A percentile compares a stretch with the other conserved stretches of the same genome.
These are phyloP conservation scores for Phytophthora chlamydospora DNA, from an alignment of 352 stramenopile species.

Conservation along the genomic window DNA sequence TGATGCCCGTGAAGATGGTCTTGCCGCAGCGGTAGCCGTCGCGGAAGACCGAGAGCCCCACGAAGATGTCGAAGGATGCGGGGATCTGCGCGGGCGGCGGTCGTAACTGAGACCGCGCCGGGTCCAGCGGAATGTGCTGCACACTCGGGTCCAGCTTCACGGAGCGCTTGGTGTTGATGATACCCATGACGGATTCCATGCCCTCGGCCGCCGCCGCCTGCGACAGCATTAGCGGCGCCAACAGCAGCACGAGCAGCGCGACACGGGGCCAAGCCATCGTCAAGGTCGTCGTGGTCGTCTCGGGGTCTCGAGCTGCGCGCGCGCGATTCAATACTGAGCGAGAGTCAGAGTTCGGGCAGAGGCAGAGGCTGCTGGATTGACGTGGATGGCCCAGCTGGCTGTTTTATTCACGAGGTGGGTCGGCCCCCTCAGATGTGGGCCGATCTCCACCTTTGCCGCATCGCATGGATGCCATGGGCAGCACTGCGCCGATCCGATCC, in stretches of 20 bases:
- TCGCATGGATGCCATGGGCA: no score
- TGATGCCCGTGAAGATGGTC: constrained; percentile 82
- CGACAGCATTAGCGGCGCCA: constrained; percentile 20
- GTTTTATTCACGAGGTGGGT: not conserved
- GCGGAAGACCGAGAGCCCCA: constrained; percentile 84
- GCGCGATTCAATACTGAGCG: constrained; percentile 30
- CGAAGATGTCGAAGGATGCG: constrained; percentile 63
- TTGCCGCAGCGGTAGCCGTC: constrained; percentile 82
- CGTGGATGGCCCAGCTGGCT: constrained; percentile 13
- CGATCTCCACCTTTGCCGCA: no score
- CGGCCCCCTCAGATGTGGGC: no score
- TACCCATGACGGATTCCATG: constrained; percentile 52
- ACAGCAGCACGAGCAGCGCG: constrained; percentile 8
- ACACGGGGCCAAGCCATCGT: constrained; percentile 10
- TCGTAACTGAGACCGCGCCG: constrained; percentile 41
- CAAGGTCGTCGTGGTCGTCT: constrained; percentile 11
- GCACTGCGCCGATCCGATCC: no score
- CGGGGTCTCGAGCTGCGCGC: constrained; percentile 3
- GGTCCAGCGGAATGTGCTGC: constrained; percentile 71
- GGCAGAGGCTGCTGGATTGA: constrained; percentile 25
- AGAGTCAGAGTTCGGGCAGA: constrained; percentile 21
- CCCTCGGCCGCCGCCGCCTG: constrained; percentile 17
- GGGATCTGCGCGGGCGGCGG: constrained; percentile 65
- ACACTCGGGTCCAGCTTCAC: constrained; percentile 72
- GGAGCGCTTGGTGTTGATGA: constrained; percentile 62